Evolutionary conservation across 1,139 yeast species (phyloP).

Genomic region (Meyerozyma elateridarum): DNA sequence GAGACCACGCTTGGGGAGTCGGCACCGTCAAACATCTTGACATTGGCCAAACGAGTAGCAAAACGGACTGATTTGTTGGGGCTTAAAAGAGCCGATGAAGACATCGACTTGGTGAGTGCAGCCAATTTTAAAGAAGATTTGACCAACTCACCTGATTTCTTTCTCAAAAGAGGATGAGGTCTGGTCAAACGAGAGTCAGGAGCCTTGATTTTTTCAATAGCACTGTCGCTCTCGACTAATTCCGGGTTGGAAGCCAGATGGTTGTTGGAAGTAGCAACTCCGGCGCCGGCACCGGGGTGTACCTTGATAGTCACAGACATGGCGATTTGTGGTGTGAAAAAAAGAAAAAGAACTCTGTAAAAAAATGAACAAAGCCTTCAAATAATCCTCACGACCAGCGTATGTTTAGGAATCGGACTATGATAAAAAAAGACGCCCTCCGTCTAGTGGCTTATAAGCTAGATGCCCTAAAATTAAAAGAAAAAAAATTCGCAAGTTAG

Average conservation of each 20-base stretch:
- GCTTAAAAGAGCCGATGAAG: constrained; percentile 22
- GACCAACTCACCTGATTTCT: constrained; percentile 36
- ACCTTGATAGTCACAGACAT: constrained; percentile 1
- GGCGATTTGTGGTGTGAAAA: too few species aligned
- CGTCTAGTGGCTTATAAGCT: too few species aligned
- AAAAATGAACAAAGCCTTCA: too few species aligned
- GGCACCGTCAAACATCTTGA: constrained; percentile 40
- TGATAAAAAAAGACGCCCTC: too few species aligned
- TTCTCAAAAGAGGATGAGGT: constrained; percentile 24
- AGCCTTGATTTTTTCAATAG: too few species aligned
- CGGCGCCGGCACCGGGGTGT: background rate
- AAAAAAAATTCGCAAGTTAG: too few species aligned
- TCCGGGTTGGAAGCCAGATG: too few species aligned
- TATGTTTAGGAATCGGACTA: too few species aligned
- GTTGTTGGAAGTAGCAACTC: background rate
- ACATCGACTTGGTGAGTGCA: constrained; percentile 21
- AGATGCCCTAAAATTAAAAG: too few species aligned
- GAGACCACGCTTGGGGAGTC: constrained; percentile 39
- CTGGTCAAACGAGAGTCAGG: background rate
- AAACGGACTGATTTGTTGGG: constrained; percentile 32
- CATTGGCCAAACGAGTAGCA: constrained; percentile 32
- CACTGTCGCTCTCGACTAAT: background rate
- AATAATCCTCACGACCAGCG: too few species aligned
- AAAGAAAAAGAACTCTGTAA: too few species aligned
- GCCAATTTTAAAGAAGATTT: constrained; percentile 37